These are phyloP conservation scores for Rhytidhysteron rufulum DNA, from an alignment of 2,329 filamentous ascomycete species.

Conservation along the genomic window DNA sequence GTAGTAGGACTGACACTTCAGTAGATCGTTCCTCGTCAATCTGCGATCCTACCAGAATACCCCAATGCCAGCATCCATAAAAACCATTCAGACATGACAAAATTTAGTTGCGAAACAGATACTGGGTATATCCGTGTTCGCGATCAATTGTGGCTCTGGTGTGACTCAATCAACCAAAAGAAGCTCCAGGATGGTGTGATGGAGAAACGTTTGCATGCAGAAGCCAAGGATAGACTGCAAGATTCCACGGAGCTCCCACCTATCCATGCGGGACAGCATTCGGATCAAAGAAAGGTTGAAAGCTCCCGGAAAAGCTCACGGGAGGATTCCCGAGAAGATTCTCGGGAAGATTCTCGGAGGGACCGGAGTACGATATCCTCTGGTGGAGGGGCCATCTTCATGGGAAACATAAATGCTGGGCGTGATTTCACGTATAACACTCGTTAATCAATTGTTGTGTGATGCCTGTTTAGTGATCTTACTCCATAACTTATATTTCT, in stretches of 20 bases:
- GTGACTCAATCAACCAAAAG: neutral
- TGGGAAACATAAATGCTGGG: neutral
- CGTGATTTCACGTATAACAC: neutral
- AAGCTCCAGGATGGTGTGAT: too few relatives aligned
- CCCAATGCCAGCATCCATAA: slow-evolving; percentile 2
- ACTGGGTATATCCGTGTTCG: neutral
- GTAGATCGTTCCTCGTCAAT: slow-evolving; percentile 3
- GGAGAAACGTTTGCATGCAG: neutral
- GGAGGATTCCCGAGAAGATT: neutral
- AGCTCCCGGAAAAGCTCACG: neutral
- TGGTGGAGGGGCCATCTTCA: neutral
- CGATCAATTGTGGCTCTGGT: slow-evolving; percentile 1
- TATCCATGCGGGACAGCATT: neutral
- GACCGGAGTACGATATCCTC: neutral
- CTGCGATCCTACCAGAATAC: slow-evolving; percentile 4
- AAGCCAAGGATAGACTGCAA: neutral
- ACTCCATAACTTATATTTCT: too few relatives aligned
- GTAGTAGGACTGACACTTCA: too few relatives aligned
- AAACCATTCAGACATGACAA: slow-evolving; percentile 1
- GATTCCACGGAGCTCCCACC: neutral
- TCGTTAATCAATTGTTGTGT: too few relatives aligned
- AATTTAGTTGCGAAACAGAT: neutral
- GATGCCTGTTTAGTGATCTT: too few relatives aligned
- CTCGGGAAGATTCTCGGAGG: neutral
- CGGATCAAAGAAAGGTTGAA: neutral